A percentile compares a stretch with the other conserved stretches of the same genome.
Conservation (phyloP, 768 basidiomycete species). For the Dictyophora rubrovolvata region DNA sequence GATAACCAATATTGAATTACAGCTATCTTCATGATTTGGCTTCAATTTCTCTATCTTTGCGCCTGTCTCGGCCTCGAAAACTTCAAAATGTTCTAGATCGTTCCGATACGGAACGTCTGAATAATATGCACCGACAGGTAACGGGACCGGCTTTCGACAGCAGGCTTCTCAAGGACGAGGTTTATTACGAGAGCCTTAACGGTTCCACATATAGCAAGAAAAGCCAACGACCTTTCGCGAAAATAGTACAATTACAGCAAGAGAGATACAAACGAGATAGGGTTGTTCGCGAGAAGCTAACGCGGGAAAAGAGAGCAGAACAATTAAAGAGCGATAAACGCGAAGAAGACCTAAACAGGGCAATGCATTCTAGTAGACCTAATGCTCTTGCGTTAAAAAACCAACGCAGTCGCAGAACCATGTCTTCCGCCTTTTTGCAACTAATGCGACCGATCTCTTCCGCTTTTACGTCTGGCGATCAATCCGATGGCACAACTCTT, state of each 20-base stretch:
- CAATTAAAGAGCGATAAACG: constrained; percentile 62
- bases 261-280: constrained; percentile 79
- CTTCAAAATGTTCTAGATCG: constrained; percentile 49
- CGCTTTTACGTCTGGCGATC: constrained; percentile 53
- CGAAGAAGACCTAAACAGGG: constrained; percentile 65
- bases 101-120: constrained; percentile 64
- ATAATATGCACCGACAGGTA: constrained; percentile 65
- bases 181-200: constrained; percentile 48
- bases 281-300: constrained; percentile 53
- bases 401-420: constrained; percentile 81
- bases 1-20: constrained; percentile 21
- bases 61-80: constrained; percentile 31
- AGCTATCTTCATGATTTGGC: constrained; percentile 60
- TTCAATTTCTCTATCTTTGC: constrained; percentile 38
- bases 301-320: constrained; percentile 68
- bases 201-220: constrained; percentile 35
- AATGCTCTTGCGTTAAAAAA: constrained; percentile 48
- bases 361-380: constrained; percentile 50
- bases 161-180: constrained; percentile 68
- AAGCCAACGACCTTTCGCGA: constrained; percentile 54
- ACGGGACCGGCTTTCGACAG: constrained; percentile 52
- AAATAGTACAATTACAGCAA: constrained; percentile 51
- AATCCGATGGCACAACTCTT: constrained; percentile 31
- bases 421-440: constrained; percentile 70
- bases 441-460: constrained; percentile 86